Base-by-base conservation (phyloP, 768 basidiomycete species). In the Pisolithus orientalis region DNA sequence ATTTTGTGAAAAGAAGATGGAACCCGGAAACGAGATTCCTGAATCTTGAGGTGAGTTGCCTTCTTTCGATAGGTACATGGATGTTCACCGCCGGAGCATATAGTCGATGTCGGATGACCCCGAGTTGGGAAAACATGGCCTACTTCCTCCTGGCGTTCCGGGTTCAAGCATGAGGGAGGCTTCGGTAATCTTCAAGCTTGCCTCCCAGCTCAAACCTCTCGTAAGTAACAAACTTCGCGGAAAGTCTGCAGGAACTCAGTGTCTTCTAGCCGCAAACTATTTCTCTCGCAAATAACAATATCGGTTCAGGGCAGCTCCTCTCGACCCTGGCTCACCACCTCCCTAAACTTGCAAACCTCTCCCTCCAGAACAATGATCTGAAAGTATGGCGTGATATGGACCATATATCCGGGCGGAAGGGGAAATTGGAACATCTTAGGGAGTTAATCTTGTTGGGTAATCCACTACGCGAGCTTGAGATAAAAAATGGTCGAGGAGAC, bases 131-230 rank as follows among this genome's bases (percentile, higher is more conserved):
- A 85, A 83, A 62, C 70, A 90, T 59, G 79, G 82, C 42, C 73
- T 96, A 28, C 61, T 75, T 28, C 80, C 86, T 1, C 92, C 91
- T 3, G 90, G 90, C 6, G 72, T 72, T 25, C 75, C 78, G 29
- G 81, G 84, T 9, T 82, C 87, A 31, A 74, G 79, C 25, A 63
- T 69, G 21, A 80, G 75, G 54, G 87, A 90, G 60, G 83, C 87
- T 0, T 80, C 85, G 5, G 92, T 94, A 9, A 83, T 97, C 43
- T 94, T 94, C 75, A 94, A 94, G 67, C 74, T 94, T 10, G 90
- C 93, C 1, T 76, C 80, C 17, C 78, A 85, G 58, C 79, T 94
- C 49, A 82, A 80, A 57, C 92, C 93, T 37, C 77, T 82, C 51
- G 90, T 90, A 60, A 50, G 74, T 61, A 6, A 55, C 50, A 37